A percentile compares a stretch with the other conserved stretches of the same genome.
Conservation (phyloP, 495 filamentous ascomycete genomes). For the Clavariopsis aquatica region DNA sequence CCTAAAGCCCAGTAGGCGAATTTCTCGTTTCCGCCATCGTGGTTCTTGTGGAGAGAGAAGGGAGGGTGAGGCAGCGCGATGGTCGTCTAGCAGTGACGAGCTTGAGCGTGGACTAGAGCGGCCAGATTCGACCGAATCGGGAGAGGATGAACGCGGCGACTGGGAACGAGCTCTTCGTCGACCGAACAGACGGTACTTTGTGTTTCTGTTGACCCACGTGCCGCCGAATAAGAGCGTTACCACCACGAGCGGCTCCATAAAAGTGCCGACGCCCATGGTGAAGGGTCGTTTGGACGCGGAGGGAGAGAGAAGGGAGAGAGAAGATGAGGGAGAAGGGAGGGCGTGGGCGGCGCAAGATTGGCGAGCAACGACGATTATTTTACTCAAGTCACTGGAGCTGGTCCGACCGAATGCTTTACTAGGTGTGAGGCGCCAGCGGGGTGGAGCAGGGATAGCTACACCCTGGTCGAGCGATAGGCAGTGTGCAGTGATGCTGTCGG, state of each 20-base stretch:
- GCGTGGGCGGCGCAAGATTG: not conserved
- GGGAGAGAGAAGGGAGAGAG: not conserved
- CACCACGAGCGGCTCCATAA: constrained; percentile 58
- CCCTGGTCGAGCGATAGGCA: not conserved
- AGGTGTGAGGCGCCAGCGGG: constrained; percentile 1
- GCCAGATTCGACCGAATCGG: constrained; percentile 24
- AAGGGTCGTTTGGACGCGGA: not conserved
- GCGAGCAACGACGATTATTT: not conserved
- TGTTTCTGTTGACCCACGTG: constrained; percentile 59
- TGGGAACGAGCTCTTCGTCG: not conserved
- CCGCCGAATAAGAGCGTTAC: constrained; percentile 59
- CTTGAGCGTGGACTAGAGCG: constrained; percentile 28
- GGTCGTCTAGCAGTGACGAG: constrained; percentile 22
- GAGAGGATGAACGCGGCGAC: constrained; percentile 24
- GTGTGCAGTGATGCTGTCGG: not conserved
- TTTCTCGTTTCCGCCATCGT: constrained; percentile 49
- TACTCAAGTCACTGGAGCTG: not conserved
- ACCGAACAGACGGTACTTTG: constrained; percentile 29
- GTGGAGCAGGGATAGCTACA: not conserved
- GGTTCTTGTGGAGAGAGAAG: constrained; percentile 38
- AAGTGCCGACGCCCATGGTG: constrained; percentile 54
- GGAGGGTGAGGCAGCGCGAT: constrained; percentile 39
- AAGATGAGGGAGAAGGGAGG: not conserved
- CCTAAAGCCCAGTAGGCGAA: constrained; percentile 45
- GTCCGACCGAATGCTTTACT: not conserved